phyloP scores from a whole-genome alignment of 805 yeast species.

The Maudiozyma turicensis region DNA sequence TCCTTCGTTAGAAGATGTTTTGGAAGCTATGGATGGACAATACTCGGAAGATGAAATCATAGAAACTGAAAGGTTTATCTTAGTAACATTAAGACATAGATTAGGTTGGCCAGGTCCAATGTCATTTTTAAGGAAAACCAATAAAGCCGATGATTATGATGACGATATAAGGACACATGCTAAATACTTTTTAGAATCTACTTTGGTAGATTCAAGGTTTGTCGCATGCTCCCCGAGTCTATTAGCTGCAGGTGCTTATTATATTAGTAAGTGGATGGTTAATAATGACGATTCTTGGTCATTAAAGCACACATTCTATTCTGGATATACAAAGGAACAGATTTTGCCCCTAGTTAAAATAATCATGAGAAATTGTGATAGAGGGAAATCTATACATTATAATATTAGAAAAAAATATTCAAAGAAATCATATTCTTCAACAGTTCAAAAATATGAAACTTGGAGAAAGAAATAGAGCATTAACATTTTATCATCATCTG shows the following conservation, averaged over 20 bases:
- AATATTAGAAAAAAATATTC: conserved; percentile 80
- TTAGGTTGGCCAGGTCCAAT: conserved; percentile 97
- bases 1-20: conserved; percentile 80
- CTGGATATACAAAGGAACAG: conserved; percentile 80
- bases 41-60: conserved; percentile 70
- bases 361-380: conserved; percentile 51
- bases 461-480: conserved; percentile 3
- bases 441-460: conserved; percentile 32
- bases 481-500: not conserved
- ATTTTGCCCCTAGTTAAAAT: conserved; percentile 62
- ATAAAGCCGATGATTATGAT: conserved; percentile 94
- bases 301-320: conserved; percentile 68
- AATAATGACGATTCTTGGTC: conserved; percentile 75
- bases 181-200: conserved; percentile 76
- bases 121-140: conserved; percentile 83
- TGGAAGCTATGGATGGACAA: conserved; percentile 79
- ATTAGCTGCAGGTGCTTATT: conserved; percentile 90
- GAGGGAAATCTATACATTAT: conserved; percentile 49
- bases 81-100: conserved; percentile 79
- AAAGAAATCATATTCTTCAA: conserved; percentile 67
- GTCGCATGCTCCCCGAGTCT: conserved; percentile 86
- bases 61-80: conserved; percentile 84
- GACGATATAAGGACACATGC: conserved; percentile 83
- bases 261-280: conserved; percentile 54
- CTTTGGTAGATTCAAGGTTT: conserved; percentile 79